phyloP scores from a whole-genome alignment of 305 asterid species.

The Ilex paraguariensis region DNA sequence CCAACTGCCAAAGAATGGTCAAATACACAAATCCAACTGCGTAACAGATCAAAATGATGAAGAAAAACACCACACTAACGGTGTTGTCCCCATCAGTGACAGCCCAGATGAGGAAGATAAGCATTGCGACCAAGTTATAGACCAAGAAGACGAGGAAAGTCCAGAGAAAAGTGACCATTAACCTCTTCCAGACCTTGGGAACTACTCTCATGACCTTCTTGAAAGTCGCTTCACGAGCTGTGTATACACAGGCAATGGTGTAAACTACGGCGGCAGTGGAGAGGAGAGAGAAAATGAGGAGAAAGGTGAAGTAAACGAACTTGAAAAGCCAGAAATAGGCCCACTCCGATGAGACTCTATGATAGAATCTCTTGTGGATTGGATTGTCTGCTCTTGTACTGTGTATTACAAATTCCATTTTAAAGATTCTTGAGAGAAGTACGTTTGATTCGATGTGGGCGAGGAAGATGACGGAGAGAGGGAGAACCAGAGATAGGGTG shows the following conservation, averaged over 20 bases:
- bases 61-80: slow-evolving; percentile 8
- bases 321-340: slow-evolving; percentile 8
- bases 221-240: slow-evolving; percentile 5
- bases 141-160: slow-evolving; percentile 5
- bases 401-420: background rate
- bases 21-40: slow-evolving; percentile 35
- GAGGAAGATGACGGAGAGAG: slow-evolving; percentile 3
- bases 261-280: slow-evolving; percentile 15
- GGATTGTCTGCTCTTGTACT: too few relatives aligned
- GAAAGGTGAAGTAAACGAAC: slow-evolving; percentile 7
- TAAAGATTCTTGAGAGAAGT: background rate
- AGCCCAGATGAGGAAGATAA: slow-evolving; percentile 14
- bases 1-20: slow-evolving; percentile 45
- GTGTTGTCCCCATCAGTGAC: background rate
- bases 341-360: slow-evolving; percentile 9
- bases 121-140: slow-evolving; percentile 1
- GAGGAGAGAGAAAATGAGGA: slow-evolving; percentile 11
- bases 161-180: slow-evolving; percentile 11
- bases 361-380: background rate
- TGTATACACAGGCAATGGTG: slow-evolving; percentile 17
- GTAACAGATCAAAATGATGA: slow-evolving; percentile 19
- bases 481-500: background rate
- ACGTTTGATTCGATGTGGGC: background rate
- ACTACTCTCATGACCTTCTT: slow-evolving; percentile 6
- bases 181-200: slow-evolving; percentile 4